Base-by-base conservation (phyloP, 2,329 filamentous ascomycete genomes). In the Ceratocystis alfenasii region DNA sequence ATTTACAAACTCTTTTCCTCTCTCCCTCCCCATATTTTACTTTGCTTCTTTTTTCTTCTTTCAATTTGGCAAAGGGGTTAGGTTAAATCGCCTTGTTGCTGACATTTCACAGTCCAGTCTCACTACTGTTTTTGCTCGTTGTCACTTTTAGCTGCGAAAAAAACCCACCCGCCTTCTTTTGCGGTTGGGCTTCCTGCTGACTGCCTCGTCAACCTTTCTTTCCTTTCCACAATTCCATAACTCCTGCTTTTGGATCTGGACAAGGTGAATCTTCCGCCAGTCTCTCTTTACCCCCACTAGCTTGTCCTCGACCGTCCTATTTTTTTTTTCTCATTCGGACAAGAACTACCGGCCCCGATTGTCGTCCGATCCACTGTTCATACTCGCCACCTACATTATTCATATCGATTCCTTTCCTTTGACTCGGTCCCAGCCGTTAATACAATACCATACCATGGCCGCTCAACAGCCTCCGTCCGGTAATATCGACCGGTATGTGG, bases 401-500 rank as follows among this genome's bases (percentile, higher is more conserved):
- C 55, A 33, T 59, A 33, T 36, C 25, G 55, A 36, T 33, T n/a
- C 28, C 15, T 33, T 30, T 33, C 25, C 53, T 53, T 30, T n/a
- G 55, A 33, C 17, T 20, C 55, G 15, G 25, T n/a, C 17, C 55
- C 30, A 20, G 28, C 55, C 17, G 25, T 30, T 33, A 6, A 48
- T 48, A 60, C 60, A n/a, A 44, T 30, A 60, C 60, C 22, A 44
- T 41, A 67, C 22, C 45, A 78, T 77, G 76, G 72, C 76, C 71
- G 72, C 76, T 66, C 76, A 76, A 71, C 75, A 74, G 69, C 69
- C 73, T 65, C 80, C 80, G 63, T 83, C 84, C 71, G 82, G 86
- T 71, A 88, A 88, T 78, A 84, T 96, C 78, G 94, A 99, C 80
- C 89, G 93, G 76, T 99, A 96, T 78, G 88, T 96, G 70, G 90